A percentile compares a stretch with the other conserved stretches of the same genome.
phyloP scores from a whole-genome alignment of 78 protist species.

The Dictyostelium capitatum region DNA sequence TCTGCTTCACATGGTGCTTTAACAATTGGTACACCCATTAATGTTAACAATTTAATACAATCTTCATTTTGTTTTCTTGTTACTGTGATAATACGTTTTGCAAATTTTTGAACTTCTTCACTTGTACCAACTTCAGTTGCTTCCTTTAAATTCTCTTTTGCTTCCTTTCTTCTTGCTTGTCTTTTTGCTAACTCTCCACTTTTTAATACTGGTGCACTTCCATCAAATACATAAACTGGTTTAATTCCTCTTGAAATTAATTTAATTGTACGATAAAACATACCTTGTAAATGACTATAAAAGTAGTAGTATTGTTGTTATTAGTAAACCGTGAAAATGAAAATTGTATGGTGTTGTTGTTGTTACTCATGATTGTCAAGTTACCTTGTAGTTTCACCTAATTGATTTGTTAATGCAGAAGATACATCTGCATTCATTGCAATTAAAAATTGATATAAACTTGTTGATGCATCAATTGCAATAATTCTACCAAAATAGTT shows the following conservation, averaged over 20 bases:
- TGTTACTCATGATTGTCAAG: no score
- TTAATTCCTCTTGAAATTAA: constrained; percentile 97
- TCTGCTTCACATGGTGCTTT: constrained; percentile 99
- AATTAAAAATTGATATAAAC: constrained; percentile 97
- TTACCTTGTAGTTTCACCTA: constrained; percentile 95
- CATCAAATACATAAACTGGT: constrained; percentile 99
- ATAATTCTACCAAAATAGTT: constrained; percentile 90
- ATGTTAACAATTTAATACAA: constrained; percentile 89
- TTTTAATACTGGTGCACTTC: constrained; percentile 97
- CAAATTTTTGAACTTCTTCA: constrained; percentile 90
- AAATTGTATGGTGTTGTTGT: no score
- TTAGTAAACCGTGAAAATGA: no score
- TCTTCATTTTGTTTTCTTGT: constrained; percentile 95
- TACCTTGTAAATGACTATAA: constrained; percentile 97
- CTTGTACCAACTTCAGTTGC: constrained; percentile 93
- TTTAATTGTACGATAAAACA: constrained; percentile 97
- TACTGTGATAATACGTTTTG: constrained; percentile 91
- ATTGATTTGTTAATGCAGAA: constrained; percentile 84
- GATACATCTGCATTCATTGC: constrained; percentile 77
- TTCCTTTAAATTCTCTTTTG: constrained; percentile 81
- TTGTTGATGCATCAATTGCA: constrained; percentile 98
- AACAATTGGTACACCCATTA: constrained; percentile 99
- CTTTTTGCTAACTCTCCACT: constrained; percentile 96
- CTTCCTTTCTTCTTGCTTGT: constrained; percentile 88
- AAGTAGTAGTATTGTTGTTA: background rate